Conservation (phyloP, 345 rosid genomes). For the Balakata baccata region DNA sequence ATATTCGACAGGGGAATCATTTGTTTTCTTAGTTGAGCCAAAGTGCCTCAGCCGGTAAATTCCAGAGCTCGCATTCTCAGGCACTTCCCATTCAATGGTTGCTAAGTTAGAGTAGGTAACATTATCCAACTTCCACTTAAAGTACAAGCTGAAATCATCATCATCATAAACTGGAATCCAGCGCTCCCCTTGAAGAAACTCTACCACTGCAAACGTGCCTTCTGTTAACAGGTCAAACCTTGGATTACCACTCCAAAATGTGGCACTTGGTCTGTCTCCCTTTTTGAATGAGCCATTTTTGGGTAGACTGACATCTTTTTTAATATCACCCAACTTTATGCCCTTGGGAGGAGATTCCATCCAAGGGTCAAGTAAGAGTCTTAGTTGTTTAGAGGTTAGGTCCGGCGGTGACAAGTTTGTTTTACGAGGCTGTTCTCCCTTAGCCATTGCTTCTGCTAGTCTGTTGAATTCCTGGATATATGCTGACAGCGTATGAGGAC, state of each 20-base stretch:
- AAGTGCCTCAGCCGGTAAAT: slow-evolving; percentile 51
- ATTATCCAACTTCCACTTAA: slow-evolving; percentile 43
- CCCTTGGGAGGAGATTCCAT: slow-evolving; percentile 43
- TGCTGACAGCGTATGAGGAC: slow-evolving; percentile 55
- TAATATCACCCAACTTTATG: slow-evolving; percentile 45
- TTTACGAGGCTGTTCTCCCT: slow-evolving; percentile 18
- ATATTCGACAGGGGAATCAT: slow-evolving; percentile 32
- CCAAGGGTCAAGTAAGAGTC: slow-evolving; percentile 26
- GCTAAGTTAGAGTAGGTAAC: slow-evolving; percentile 31
- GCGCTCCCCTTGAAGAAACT: slow-evolving; percentile 38
- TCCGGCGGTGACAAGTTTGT: slow-evolving; percentile 42
- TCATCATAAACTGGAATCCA: slow-evolving; percentile 56
- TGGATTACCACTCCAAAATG: slow-evolving; percentile 56
- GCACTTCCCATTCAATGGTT: slow-evolving; percentile 50
- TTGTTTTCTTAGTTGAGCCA: slow-evolving; percentile 41
- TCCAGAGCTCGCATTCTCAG: slow-evolving; percentile 33
- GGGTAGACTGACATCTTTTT: slow-evolving; percentile 35
- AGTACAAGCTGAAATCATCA: slow-evolving; percentile 50
- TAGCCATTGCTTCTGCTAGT: slow-evolving; percentile 49
- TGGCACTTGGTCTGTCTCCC: slow-evolving; percentile 42
- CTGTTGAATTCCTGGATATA: slow-evolving; percentile 53
- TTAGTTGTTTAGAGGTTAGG: slow-evolving; percentile 43
- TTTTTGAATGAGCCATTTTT: slow-evolving; percentile 34
- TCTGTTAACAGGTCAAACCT: slow-evolving; percentile 54
- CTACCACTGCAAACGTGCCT: slow-evolving; percentile 54